These are phyloP conservation scores for Linnemannia schmuckeri DNA, from an alignment of 192 early-diverging fungal species.

Conservation along the genomic window DNA sequence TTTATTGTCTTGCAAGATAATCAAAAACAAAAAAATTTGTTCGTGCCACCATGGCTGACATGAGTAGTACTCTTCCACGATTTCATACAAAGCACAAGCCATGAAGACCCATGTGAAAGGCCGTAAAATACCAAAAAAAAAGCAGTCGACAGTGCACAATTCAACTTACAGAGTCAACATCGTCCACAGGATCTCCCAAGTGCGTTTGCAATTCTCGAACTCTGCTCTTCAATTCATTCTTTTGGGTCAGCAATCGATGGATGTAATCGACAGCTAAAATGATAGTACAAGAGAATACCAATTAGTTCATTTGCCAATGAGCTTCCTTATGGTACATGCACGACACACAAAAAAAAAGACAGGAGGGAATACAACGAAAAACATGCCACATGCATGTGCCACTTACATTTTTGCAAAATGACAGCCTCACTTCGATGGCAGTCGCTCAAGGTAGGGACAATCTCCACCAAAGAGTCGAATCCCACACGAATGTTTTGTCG, in stretches of 20 bases:
- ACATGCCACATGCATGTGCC: neutral
- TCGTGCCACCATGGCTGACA: constrained; percentile 8
- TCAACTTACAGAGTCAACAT: constrained; percentile 16
- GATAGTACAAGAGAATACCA: neutral
- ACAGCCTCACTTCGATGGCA: constrained; percentile 85
- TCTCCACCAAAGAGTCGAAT: constrained; percentile 88
- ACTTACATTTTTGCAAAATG: constrained; percentile 80
- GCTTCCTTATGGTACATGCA: neutral
- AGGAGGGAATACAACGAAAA: neutral
- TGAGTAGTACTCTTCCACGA: neutral
- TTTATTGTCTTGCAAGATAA: neutral
- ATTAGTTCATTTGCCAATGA: neutral
- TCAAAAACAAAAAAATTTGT: neutral
- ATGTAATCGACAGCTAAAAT: constrained; percentile 79
- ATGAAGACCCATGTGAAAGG: constrained; percentile 7
- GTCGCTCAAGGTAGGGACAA: constrained; percentile 85
- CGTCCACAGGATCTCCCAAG: constrained; percentile 56
- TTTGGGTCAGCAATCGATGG: constrained; percentile 71
- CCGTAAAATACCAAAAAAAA: constrained; percentile 18
- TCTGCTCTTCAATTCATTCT: constrained; percentile 63
- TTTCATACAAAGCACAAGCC: constrained; percentile 6
- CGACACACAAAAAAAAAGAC: neutral
- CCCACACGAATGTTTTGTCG: constrained; percentile 89
- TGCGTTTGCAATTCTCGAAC: constrained; percentile 61
- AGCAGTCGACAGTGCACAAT: neutral